Evolutionary conservation across 495 filamentous ascomycete species (phyloP), one percentile per base, ranked within the genome.

Genomic region (Lichina pygmaea): DNA sequence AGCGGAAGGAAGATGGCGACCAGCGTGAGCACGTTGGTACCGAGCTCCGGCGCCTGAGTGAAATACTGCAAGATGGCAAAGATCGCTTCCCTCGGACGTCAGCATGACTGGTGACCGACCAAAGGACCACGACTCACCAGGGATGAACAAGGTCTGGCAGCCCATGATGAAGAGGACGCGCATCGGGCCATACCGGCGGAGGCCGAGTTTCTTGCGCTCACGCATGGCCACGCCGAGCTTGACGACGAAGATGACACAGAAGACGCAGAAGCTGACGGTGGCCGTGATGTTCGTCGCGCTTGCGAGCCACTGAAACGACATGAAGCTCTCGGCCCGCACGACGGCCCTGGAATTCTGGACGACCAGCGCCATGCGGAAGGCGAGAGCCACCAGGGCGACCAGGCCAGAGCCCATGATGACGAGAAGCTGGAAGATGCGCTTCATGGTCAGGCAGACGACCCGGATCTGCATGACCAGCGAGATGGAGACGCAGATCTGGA

Each of bases 1-100:
- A 93, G 67, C 0, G 84, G 84, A 3, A 89, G 69, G 40, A 78
- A 77, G 47, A 91, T 64, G 40, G 73, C 66, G 36, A 82, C 76
- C 4, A 77, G 61, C 8, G 78, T 82, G 3, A 76, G 56, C 12
- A 72, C 64, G 41, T 78, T 64, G 37, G 77, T 68, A 47, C 59
- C 56, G 34, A 80, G 60, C 45, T 75, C 68, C 4, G 72, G 70
- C 16, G 49, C 48, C 7, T 46, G 43, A 12, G 56, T 46, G 33
- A 54, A 51, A 55, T 69, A 82, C 49, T 81, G 66, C 15, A 83
- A 55, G 49, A 71, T 65, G 2, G 73, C 71, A 57, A 92, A 82
- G 49, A 85, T 54, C 15, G 77, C 81, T 75, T 54, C 31, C 13
- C 13, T 11, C 36, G 24, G 4, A 24, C 4, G 1, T 24, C 17